phyloP scores from a whole-genome alignment of 2,329 filamentous ascomycete species.

The Aspergillus quadrilineatus region DNA sequence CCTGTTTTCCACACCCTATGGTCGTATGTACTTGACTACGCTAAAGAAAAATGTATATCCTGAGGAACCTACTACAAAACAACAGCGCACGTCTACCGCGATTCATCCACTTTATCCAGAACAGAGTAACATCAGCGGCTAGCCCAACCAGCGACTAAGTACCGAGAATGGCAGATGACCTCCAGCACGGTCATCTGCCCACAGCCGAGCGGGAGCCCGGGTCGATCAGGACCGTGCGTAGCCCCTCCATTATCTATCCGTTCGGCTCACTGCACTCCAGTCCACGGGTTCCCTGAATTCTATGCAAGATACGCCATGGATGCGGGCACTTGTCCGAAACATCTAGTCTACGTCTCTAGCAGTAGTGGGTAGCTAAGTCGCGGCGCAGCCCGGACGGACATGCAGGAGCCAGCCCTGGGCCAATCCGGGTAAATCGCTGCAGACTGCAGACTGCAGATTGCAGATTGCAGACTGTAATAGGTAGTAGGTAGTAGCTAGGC shows the following conservation, averaged over 20 bases:
- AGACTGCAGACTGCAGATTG: background rate
- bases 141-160: background rate
- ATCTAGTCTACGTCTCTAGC: background rate
- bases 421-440: too few relatives aligned
- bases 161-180: slow-evolving; percentile 7
- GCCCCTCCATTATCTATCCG: background rate
- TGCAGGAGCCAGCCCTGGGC: background rate
- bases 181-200: slow-evolving; percentile 4
- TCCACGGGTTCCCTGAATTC: background rate
- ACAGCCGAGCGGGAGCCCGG: slow-evolving; percentile 8
- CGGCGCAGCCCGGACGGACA: background rate
- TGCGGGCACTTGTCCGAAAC: background rate
- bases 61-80: too few relatives aligned
- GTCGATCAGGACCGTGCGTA: slow-evolving; percentile 17
- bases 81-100: too few relatives aligned
- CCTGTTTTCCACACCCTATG: too few relatives aligned
- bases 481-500: background rate
- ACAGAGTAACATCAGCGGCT: background rate
- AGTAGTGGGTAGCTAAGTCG: too few relatives aligned
- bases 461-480: background rate
- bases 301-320: background rate
- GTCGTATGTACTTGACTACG: too few relatives aligned
- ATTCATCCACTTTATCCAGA: background rate
- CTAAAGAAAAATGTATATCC: too few relatives aligned
- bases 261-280: background rate